phyloP scores from a whole-genome alignment of 768 basidiomycete species.

The Neoboletus subvelutipes region DNA sequence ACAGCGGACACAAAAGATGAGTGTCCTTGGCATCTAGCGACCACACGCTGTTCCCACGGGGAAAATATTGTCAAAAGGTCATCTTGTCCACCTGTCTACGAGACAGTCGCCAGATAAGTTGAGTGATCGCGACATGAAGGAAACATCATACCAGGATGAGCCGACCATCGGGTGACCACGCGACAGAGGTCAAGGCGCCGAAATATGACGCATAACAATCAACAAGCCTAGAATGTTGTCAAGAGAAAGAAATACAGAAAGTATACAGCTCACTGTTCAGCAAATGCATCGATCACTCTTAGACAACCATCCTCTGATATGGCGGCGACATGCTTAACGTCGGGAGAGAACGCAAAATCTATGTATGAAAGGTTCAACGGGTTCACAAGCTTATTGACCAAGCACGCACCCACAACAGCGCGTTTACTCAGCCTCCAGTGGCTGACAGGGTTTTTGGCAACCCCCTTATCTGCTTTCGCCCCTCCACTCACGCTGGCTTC shows the following conservation, averaged over 20 bases:
- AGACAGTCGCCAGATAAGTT: slow-evolving; percentile 4
- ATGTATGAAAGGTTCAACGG: slow-evolving; percentile 1
- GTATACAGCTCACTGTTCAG: slow-evolving; percentile 65
- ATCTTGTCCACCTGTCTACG: slow-evolving; percentile 93
- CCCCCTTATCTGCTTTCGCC: slow-evolving; percentile 58
- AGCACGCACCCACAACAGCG: slow-evolving; percentile 63
- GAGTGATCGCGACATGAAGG: background rate
- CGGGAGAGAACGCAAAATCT: slow-evolving; percentile 95
- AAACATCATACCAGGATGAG: slow-evolving; percentile 68
- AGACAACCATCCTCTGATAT: slow-evolving; percentile 93
- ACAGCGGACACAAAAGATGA: slow-evolving; percentile 90
- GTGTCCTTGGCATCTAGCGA: slow-evolving; percentile 96
- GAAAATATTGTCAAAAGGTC: slow-evolving; percentile 94
- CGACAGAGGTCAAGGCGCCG: slow-evolving; percentile 83
- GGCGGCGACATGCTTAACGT: slow-evolving; percentile 85
- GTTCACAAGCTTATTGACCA: background rate
- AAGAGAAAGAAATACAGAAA: background rate
- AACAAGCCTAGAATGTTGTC: slow-evolving; percentile 57
- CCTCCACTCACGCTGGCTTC: slow-evolving; percentile 36
- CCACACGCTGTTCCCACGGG: slow-evolving; percentile 89
- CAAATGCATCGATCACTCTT: slow-evolving; percentile 83
- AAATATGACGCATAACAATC: slow-evolving; percentile 97
- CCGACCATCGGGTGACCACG: slow-evolving; percentile 95
- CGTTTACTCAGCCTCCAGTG: slow-evolving; percentile 82
- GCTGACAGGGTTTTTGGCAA: slow-evolving; percentile 83